Percentiles rank a stretch among this genome's conserved stretches.
Evolutionary conservation across 352 stramenopile species (phyloP).

Genomic region (Pythium angustatum): DNA sequence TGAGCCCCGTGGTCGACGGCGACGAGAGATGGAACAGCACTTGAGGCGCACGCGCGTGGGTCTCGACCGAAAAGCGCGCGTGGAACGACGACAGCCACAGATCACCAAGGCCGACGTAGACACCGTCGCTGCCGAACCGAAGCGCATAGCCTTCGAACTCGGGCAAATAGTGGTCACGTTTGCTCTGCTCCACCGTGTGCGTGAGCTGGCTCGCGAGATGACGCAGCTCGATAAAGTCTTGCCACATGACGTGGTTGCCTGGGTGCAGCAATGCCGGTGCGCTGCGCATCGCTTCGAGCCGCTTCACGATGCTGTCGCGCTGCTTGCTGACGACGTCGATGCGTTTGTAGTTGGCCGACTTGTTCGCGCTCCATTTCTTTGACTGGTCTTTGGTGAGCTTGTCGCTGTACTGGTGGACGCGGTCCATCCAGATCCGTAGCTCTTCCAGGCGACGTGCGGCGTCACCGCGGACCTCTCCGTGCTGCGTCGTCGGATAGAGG

Average conservation of each 20-base stretch:
- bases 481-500: constrained; percentile 29
- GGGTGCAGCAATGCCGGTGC: constrained; percentile 40
- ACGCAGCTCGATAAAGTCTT: constrained; percentile 73
- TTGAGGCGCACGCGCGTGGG: constrained; percentile 56
- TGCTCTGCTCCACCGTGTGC: constrained; percentile 62
- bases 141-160: constrained; percentile 61
- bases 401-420: constrained; percentile 48
- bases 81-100: constrained; percentile 76
- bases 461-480: constrained; percentile 7
- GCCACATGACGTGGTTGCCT: constrained; percentile 51
- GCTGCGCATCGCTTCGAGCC: constrained; percentile 59
- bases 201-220: constrained; percentile 59
- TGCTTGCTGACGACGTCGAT: constrained; percentile 71
- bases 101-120: constrained; percentile 74
- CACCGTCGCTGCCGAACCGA: constrained; percentile 63
- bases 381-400: constrained; percentile 43
- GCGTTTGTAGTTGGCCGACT: constrained; percentile 57
- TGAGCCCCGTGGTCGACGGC: constrained; percentile 49
- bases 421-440: constrained; percentile 55
- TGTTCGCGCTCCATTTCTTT: constrained; percentile 56
- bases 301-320: constrained; percentile 55
- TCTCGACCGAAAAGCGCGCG: constrained; percentile 73
- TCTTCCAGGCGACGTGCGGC: constrained; percentile 37
- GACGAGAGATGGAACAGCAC: constrained; percentile 66
- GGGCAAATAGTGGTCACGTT: constrained; percentile 68